Base-by-base conservation (phyloP, 306 rosid species). In the Quercus dentata region DNA sequence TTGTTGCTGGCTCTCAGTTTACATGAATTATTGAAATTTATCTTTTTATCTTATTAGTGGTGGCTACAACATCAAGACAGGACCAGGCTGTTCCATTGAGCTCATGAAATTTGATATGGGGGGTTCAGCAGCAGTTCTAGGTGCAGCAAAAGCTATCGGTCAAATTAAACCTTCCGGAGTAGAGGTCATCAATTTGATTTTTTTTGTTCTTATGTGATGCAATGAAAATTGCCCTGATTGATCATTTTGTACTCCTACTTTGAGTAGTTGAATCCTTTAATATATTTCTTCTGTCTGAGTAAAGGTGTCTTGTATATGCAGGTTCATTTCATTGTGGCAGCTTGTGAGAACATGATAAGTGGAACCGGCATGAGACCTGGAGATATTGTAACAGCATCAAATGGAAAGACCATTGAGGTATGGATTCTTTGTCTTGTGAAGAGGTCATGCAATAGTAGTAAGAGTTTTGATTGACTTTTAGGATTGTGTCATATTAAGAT, bases 261-360 rank as follows among this genome's bases (percentile, higher is more conserved):
- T 35, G 58, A 79, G 74, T 61, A 19, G 54, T 77, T 62, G 30
- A 62, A 79, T 46, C 49, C 83, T 54, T 78, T 61, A 15, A 19
- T 74, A 51, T 62, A 11, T 33, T 44, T 77, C 68, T 18, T 33
- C 3, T 74, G 49, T 35, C 27, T 41, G 25, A 20, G 33, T 69
- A 52, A 62, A 61, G 41, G 15, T 6, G 57, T 71, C 78, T 61
- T 74, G 56, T 74, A 31, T 76, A 5, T 81, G 90, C 97, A 96
- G 99, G 89, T 96, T 87, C 99, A 96, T 86, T 96, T 96, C 85
- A 78, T 96, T 46, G 97, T 96, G 55, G 98, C 99, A 74, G 99
- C 99, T 76, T 96, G 99, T 86, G 99, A 96, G 92, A 96, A 96
- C 80, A 96, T 96, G 99, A 96, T 96, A n/a, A 96, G 99, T 86